phyloP scores from a whole-genome alignment of 2,329 filamentous ascomycete species.

The Cladophialophora psammophila region DNA sequence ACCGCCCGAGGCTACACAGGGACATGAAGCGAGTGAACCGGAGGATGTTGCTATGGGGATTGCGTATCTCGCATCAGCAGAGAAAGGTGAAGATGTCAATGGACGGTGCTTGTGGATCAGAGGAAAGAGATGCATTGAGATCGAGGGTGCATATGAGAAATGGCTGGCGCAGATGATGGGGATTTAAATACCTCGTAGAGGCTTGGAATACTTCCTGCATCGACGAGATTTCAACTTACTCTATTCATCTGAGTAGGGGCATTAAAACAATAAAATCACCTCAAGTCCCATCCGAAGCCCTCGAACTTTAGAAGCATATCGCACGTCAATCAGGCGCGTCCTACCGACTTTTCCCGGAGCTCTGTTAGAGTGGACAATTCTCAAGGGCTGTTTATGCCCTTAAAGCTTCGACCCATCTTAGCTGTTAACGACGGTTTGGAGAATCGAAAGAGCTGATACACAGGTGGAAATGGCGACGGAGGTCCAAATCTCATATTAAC shows the following conservation, averaged over 20 bases:
- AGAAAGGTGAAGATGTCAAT: conserved; percentile 8
- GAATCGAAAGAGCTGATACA: conserved; percentile 3
- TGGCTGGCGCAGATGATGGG: conserved; percentile 15
- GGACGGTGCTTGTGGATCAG: conserved; percentile 17
- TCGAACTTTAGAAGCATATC: too few species aligned
- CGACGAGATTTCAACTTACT: background rate
- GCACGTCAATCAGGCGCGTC: too few species aligned
- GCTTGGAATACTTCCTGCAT: background rate
- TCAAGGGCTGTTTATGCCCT: conserved; percentile 20
- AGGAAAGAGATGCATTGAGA: conserved; percentile 18
- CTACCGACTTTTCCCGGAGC: conserved; percentile 34
- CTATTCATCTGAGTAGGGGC: background rate
- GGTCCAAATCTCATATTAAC: conserved; percentile 39
- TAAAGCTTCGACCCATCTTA: conserved; percentile 20
- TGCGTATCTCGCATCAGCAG: conserved; percentile 16
- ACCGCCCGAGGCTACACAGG: background rate
- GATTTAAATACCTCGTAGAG: background rate
- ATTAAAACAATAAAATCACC: too few species aligned
- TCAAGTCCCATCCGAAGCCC: too few species aligned
- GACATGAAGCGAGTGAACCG: conserved; percentile 6
- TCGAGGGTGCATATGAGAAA: conserved; percentile 11
- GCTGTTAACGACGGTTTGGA: conserved; percentile 21
- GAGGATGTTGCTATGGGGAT: conserved; percentile 17
- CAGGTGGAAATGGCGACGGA: conserved; percentile 25
- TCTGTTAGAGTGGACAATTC: conserved; percentile 32